Evolutionary conservation across 1,284 basidiomycete species (phyloP), one percentile per base, ranked within the genome.

Genomic region (Pseudozyma sp.): DNA sequence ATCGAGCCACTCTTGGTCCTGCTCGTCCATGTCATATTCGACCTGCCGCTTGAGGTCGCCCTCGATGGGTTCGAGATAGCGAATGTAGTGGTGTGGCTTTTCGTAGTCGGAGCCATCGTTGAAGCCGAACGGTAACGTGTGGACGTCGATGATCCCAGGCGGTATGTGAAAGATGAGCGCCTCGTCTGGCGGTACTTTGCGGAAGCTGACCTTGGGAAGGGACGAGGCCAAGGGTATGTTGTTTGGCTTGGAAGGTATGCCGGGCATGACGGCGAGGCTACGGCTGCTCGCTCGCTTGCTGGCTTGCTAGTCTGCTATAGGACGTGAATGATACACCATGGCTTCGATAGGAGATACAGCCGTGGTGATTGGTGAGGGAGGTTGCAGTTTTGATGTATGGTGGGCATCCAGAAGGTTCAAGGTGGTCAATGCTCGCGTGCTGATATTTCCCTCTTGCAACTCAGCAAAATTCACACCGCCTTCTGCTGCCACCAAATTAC

Each of bases 11-110:
- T 94, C 92, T 84, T 94, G 91, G 85, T 98, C 96, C 94, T 98
- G 96, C 84, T 98, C 97, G 82, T 99, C 97, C 95, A 99, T 99
- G 84, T 99, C 97, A 87, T 99, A 99, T 85, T 99, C 97, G 48
- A 98, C 96, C 82, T 96, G 94, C 48, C 90, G 89, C 10, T 92
- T 92, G 33, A 98, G 89, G 72, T 99, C 97, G 55, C 89, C 90
- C 84, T 99, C 96, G 74, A 96, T 87, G 0, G 96, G 96, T 81
- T 97, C 96, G 75, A 96, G 92, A 84, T 95, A 90, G 48, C 93
- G 90, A 82, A 96, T 92, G 84, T 97, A 96, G 80, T 93, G 89
- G 55, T 93, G 92, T 7, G 93, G 92, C 72, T 90, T 87, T 69
- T 87, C 87, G 82, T 92, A 94, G 46, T 91, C 89, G 19, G 90